Evolutionary conservation across 169 alveolate species (phyloP).

Genomic region (Fabrea salina): DNA sequence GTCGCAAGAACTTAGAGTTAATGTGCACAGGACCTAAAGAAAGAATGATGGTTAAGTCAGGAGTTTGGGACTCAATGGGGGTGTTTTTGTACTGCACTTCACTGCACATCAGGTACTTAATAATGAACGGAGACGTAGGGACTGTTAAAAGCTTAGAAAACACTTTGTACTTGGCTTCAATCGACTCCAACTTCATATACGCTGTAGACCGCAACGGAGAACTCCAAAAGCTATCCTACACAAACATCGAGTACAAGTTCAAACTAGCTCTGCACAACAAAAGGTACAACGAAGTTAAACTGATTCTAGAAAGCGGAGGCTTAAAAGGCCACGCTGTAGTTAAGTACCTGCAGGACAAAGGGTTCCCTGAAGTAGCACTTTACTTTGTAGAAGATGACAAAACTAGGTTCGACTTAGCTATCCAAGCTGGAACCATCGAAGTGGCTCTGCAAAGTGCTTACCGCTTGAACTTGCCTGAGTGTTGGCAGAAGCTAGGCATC

Average conservation of each 20-base stretch:
- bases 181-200: conserved; percentile 28
- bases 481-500: conserved; percentile 46
- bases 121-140: conserved; percentile 39
- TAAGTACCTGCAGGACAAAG: conserved; percentile 76
- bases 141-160: conserved; percentile 37
- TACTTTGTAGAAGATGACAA: conserved; percentile 84
- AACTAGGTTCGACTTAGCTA: conserved; percentile 82
- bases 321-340: conserved; percentile 78
- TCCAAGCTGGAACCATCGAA: conserved; percentile 81
- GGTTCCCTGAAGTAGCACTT: conserved; percentile 86
- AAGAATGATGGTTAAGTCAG: conserved; percentile 67
- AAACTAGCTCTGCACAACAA: conserved; percentile 71
- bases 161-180: conserved; percentile 30
- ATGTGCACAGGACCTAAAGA: conserved; percentile 58
- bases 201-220: conserved; percentile 51
- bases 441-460: conserved; percentile 78
- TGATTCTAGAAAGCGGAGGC: conserved; percentile 51
- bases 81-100: conserved; percentile 52
- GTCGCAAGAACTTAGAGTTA: conserved; percentile 44
- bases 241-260: conserved; percentile 75
- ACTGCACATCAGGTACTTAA: conserved; percentile 51
- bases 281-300: conserved; percentile 68
- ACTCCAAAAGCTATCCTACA: conserved; percentile 48
- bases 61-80: conserved; percentile 67
- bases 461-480: conserved; percentile 70